phyloP scores from a whole-genome alignment of 371 early-diverging fungal genomes.

The Thermomucor indicae-seudaticae region DNA sequence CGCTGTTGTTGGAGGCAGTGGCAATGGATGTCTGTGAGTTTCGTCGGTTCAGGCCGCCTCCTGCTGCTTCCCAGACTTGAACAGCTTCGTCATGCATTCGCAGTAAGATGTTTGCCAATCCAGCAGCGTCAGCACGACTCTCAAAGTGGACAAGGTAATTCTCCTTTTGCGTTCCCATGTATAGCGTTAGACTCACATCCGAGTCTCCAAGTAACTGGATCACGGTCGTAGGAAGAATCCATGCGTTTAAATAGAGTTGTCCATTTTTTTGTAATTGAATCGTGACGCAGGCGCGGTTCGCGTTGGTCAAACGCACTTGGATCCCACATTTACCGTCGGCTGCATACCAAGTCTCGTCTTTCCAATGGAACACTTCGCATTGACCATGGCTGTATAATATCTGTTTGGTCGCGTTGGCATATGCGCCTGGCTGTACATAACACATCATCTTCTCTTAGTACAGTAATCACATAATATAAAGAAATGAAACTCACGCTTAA shows the following conservation, averaged over 20 bases:
- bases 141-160: conserved; percentile 42
- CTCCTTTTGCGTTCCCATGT: conserved; percentile 30
- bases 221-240: conserved; percentile 34
- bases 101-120: conserved; percentile 16
- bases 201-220: conserved; percentile 30
- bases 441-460: background rate
- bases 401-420: conserved; percentile 22
- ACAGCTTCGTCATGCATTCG: conserved; percentile 17
- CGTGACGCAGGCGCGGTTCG: conserved; percentile 31
- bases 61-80: background rate
- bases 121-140: conserved; percentile 27
- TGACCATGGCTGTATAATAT: conserved; percentile 27
- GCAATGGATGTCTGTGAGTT: background rate
- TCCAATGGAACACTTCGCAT: conserved; percentile 47
- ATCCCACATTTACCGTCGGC: conserved; percentile 32
- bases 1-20: background rate
- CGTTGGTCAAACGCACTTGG: conserved; percentile 29
- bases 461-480: background rate
- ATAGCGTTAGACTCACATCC: conserved; percentile 34
- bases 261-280: conserved; percentile 26
- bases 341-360: conserved; percentile 41
- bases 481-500: conserved; percentile 20
- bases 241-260: conserved; percentile 41
- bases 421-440: conserved; percentile 6
- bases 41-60: background rate